These are phyloP conservation scores for Biscogniauxia mediterranea DNA, from an alignment of 2,329 filamentous ascomycete genomes.

Conservation along the genomic window DNA sequence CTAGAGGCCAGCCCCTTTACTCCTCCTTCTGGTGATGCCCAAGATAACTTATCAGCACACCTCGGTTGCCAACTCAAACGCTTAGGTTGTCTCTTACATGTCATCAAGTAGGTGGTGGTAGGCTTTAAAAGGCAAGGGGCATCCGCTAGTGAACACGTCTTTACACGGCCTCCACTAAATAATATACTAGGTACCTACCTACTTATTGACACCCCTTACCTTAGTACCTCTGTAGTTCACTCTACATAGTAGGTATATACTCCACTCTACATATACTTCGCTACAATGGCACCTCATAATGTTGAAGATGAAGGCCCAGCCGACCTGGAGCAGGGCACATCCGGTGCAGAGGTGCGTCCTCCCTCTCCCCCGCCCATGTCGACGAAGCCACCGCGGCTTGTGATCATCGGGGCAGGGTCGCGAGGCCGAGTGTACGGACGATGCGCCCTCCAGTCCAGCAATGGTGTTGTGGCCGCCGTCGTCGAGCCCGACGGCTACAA, in stretches of 20 bases:
- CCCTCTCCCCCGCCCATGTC: constrained; percentile 45
- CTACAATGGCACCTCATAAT: constrained; percentile 30
- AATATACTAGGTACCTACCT: not conserved
- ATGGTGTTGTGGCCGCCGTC: constrained; percentile 71
- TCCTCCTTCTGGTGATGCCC: not conserved
- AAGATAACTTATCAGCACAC: not conserved
- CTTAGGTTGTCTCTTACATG: too few relatives aligned
- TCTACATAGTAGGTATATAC: not conserved
- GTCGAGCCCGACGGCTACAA: constrained; percentile 81
- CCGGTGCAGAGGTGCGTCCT: constrained; percentile 29
- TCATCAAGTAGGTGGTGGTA: too few relatives aligned
- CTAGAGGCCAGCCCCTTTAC: not conserved
- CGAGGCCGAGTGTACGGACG: constrained; percentile 73
- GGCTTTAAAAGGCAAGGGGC: too few relatives aligned
- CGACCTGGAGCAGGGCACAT: constrained; percentile 24
- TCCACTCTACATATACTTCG: not conserved
- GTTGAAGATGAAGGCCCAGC: constrained; percentile 28
- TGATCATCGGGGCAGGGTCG: constrained; percentile 81
- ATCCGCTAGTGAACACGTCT: not conserved
- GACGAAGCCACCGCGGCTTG: constrained; percentile 58
- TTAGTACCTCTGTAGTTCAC: not conserved
- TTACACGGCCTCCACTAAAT: not conserved
- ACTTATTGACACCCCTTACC: too few relatives aligned
- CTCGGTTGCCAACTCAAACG: not conserved
- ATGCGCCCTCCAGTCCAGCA: constrained; percentile 62